Percentiles rank a stretch among this genome's conserved stretches.
Evolutionary conservation across 768 basidiomycete genomes (phyloP).

Genomic region (Tylopilus balloui): DNA sequence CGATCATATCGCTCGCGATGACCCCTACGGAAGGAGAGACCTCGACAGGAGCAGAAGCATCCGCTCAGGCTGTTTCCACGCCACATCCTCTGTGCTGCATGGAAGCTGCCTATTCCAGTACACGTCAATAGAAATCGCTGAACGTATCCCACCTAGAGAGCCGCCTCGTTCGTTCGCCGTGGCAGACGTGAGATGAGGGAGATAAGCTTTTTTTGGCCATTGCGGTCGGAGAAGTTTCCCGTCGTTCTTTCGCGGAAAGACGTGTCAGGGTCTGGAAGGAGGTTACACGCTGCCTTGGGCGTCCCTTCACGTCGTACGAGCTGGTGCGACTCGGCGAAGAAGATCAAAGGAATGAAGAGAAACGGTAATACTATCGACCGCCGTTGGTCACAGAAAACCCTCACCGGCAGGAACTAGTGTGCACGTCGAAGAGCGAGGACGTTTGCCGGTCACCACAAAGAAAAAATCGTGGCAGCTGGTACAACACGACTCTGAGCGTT

Average conservation of each 20-base stretch:
- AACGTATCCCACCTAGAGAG: too few relatives aligned
- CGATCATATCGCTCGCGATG: slow-evolving; percentile 8
- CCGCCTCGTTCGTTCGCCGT: slow-evolving; percentile 40
- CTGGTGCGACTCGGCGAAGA: slow-evolving; percentile 10
- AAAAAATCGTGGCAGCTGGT: too few relatives aligned
- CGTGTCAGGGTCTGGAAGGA: neutral
- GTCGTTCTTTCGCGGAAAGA: slow-evolving; percentile 11
- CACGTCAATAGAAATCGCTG: slow-evolving; percentile 1
- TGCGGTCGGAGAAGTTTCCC: neutral
- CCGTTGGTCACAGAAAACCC: neutral
- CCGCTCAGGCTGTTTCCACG: slow-evolving; percentile 10
- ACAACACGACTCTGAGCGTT: neutral
- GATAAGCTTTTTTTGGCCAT: slow-evolving; percentile 25
- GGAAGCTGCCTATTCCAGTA: slow-evolving; percentile 17
- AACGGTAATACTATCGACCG: neutral
- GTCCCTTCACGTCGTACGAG: slow-evolving; percentile 3
- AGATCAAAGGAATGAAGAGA: neutral
- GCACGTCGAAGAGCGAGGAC: neutral
- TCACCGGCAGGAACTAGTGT: neutral
- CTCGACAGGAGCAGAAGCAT: slow-evolving; percentile 25
- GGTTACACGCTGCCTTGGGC: slow-evolving; percentile 1
- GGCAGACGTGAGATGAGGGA: slow-evolving; percentile 40
- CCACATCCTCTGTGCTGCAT: slow-evolving; percentile 16
- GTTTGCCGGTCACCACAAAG: neutral
- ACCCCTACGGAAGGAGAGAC: slow-evolving; percentile 3